Evolutionary conservation across 192 early-diverging fungal genomes (phyloP).

Genomic region (Haplosporangium gracile): DNA sequence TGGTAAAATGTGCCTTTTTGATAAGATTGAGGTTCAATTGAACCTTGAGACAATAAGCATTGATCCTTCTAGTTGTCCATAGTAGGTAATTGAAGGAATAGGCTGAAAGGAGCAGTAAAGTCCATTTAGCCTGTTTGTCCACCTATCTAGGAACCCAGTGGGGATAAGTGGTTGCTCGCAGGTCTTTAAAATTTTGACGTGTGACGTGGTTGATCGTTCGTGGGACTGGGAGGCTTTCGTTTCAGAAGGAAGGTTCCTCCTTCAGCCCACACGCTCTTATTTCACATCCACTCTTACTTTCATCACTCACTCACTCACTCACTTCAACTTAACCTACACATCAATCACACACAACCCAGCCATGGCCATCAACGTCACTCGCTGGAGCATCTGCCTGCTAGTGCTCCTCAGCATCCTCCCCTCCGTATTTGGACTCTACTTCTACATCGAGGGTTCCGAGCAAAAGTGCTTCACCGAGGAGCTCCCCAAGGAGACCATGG

Average conservation of each 20-base stretch:
- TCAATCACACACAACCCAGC: background rate
- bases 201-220: background rate
- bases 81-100: too few species aligned
- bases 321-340: background rate
- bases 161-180: background rate
- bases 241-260: background rate
- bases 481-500: conserved; percentile 88
- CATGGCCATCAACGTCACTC: conserved; percentile 50
- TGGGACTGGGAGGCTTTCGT: background rate
- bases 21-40: background rate
- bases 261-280: background rate
- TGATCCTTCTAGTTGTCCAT: too few species aligned
- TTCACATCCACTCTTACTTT: background rate
- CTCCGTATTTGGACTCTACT: conserved; percentile 76
- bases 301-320: background rate
- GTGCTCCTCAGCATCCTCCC: conserved; percentile 56
- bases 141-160: background rate
- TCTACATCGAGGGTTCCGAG: conserved; percentile 91
- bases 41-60: too few species aligned
- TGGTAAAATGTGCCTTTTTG: background rate
- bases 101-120: background rate
- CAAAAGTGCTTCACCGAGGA: conserved; percentile 96
- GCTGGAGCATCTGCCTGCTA: conserved; percentile 49
- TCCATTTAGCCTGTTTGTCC: background rate
- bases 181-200: background rate